Base-by-base conservation (phyloP, 306 rosid genomes). In the Trifolium repens region DNA sequence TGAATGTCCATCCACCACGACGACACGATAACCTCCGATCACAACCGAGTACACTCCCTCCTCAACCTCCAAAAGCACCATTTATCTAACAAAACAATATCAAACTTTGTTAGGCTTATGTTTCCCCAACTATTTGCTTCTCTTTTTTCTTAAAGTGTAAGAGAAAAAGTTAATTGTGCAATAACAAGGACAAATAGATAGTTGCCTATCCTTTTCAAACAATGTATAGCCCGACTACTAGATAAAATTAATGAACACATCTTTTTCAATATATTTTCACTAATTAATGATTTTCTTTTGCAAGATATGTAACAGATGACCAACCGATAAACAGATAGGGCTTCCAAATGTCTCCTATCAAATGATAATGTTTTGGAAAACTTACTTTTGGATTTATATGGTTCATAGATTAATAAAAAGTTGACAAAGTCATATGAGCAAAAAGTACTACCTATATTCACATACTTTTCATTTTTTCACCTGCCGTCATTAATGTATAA, bases 401-500 rank as follows among this genome's bases (percentile, higher is more conserved):
- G 39, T 66, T 50, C 74, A 50, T 12, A 69, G 53, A 60, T 73
- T 58, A 58, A 58, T 35, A 50, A 60, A 61, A 39, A 35, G 39
- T 6, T 2, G 61, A 70, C 52, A 40, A 34, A 53, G 66, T 19
- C 64, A 73, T 57, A 73, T 57, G 70, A n/a, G 16, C 47, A 75
- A 69, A 69, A 80, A 75, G 60, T 35, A 74, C 32, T 26, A 0
- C 32, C 49, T 9, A 61, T 52, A 50, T 30, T 75, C 59, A 69
- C 62, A 30, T 39, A 8, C 52, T 9, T 54, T 54, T 24, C 42
- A 27, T 76, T 42, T 30, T 80, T 47, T 61, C 71, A 69, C 77
- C 73, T 74, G 80, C 69, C 84, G 27, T 70, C 78, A 62, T 81
- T 63, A 58, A 58, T 58, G 27, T 12, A 26, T 26, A 58, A 5